phyloP scores from a whole-genome alignment of 345 rosid species.

The Gossypium sturtianum region DNA sequence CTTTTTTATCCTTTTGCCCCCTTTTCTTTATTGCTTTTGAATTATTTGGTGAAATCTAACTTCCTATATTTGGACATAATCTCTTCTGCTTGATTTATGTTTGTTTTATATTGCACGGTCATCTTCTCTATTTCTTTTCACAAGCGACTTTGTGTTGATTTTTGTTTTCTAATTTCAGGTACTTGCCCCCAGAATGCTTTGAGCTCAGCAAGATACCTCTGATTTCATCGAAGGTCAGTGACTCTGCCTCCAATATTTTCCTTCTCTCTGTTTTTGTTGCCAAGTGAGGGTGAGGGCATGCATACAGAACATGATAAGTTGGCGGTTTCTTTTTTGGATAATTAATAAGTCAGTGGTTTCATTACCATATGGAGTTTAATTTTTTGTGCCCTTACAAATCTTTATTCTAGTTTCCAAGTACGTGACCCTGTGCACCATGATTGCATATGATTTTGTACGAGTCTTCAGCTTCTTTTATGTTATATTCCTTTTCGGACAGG shows the following conservation, averaged over 20 bases:
- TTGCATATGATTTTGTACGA: background rate
- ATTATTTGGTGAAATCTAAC: background rate
- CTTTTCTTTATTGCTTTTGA: constrained; percentile 1
- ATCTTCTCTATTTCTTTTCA: background rate
- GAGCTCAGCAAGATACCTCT: constrained; percentile 88
- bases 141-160: background rate
- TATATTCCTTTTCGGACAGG: constrained; percentile 39
- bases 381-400: background rate
- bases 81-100: background rate
- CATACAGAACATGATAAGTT: background rate
- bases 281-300: background rate
- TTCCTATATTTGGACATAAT: background rate
- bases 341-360: background rate
- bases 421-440: background rate
- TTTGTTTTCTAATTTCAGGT: constrained; percentile 45
- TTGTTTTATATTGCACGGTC: background rate
- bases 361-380: background rate
- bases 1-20: background rate
- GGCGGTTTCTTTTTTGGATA: background rate
- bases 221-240: constrained; percentile 90
- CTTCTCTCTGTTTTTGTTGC: background rate
- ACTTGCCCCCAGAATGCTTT: constrained; percentile 97
- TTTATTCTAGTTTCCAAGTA: background rate
- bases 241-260: background rate
- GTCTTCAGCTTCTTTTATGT: constrained; percentile 1